Evolutionary conservation across 306 rosid species (phyloP), one percentile per base, ranked within the genome.

Genomic region (Hylodesmum podocarpum): DNA sequence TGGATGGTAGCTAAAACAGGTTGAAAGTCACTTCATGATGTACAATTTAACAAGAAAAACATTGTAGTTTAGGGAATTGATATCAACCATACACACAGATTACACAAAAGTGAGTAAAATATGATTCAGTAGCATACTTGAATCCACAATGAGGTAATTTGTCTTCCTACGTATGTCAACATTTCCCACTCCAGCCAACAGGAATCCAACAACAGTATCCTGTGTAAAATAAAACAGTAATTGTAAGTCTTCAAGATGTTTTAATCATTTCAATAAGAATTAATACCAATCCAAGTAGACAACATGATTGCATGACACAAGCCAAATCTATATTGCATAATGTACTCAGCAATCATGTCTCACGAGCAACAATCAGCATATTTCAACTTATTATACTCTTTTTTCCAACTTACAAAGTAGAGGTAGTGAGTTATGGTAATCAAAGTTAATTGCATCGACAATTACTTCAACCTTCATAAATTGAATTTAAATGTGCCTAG

Each of bases 181-280:
- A 21, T 94, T 89, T 55, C 98, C 99, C 73, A 95, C 99, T 80
- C 99, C 97, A 66, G 97, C 99, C 72, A 95, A 84, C 83, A 95
- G 91, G 83, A 95, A 92, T 74, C 99, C 97, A 71, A 91, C 93
- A 37, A 95, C 79, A 5, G 99, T 95, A 78, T 92, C 99, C 97
- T 92, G 83, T 55, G 82, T 4, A 29, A 73, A 77, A 44, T 76
- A 58, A 72, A 41, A 15, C 21, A 34, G 43, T 51, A 8, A 28
- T 19, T 28, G 57, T 53, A 47, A 24, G 66, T 28, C 19, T 57
- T 82, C 22, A 13, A 41, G 37, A 46, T 21, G 25, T 63, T 31
- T 55, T 51, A 24, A 82, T 34, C 51, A 76, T 63, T 54, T 22
- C 25, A 71, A 64, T 43, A 66, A 76, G 41, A 63, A 79, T 24